phyloP scores from a whole-genome alignment of 2,329 filamentous ascomycete species.

The Botrytis cinerea region DNA sequence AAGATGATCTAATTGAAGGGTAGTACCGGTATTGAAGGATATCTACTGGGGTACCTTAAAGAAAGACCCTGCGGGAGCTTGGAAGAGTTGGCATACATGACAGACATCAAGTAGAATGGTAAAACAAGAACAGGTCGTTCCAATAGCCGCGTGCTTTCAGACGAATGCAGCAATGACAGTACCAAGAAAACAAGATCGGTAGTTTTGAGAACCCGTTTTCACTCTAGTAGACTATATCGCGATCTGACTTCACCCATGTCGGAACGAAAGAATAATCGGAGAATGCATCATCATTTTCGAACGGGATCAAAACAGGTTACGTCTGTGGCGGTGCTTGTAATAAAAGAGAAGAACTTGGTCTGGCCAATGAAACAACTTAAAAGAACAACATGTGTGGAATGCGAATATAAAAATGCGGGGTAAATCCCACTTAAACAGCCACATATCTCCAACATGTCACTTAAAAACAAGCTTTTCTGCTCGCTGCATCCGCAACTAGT shows the following conservation, averaged over 20 bases:
- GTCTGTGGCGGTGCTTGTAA: conserved; percentile 7
- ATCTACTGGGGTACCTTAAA: neutral
- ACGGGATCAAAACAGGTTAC: conserved; percentile 4
- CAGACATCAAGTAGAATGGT: neutral
- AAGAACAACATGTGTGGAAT: conserved; percentile 5
- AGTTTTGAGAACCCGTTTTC: neutral
- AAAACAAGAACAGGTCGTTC: conserved; percentile 3
- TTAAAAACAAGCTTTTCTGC: conserved; percentile 17
- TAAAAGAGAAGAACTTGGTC: neutral
- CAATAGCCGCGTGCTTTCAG: neutral
- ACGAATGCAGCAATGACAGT: neutral
- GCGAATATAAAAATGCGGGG: neutral
- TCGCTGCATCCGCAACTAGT: neutral
- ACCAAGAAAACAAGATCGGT: conserved; percentile 10
- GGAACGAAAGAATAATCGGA: neutral
- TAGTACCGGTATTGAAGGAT: neutral
- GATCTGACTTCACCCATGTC: neutral
- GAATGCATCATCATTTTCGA: neutral
- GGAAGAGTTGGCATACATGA: conserved; percentile 24
- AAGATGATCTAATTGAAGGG: conserved; percentile 20
- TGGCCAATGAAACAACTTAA: neutral
- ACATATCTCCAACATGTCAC: conserved; percentile 11
- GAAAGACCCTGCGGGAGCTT: conserved; percentile 1
- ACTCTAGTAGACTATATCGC: neutral
- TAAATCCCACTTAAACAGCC: neutral